Base-by-base conservation (phyloP, 352 stramenopile genomes). In the Phytophthora crassamura region DNA sequence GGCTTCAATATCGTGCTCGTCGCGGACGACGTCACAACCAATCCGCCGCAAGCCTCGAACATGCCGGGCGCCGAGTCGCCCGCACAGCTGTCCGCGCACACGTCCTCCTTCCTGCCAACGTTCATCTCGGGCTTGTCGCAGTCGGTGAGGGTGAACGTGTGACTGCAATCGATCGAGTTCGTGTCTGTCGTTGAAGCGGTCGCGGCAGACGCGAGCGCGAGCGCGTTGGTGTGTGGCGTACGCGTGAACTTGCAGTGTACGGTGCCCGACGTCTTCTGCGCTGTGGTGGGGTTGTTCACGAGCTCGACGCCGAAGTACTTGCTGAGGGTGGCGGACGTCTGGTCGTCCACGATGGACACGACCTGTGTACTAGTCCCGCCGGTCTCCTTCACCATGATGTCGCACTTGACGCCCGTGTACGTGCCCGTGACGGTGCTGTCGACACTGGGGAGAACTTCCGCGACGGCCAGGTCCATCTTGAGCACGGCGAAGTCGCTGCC, bases 161-260 rank as follows among this genome's bases (percentile, higher is more conserved):
- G 47, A 40, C 39, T 40, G 46, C 57, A 65, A 4, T 51, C 39
- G 39, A 65, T 51, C 25, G 57, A 30, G 41, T 52, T 59, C 36
- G 28, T 40, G 18, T 39, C 32, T 14, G 39, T 30, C 18, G 39
- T 22, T 2, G 32, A n/a, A 20, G 15, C 5, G 35, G 35, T n/a
- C 15, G 35, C n/a, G 35, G n/a, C 15, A 32, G 25, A 40, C 11
- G 53, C 40, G 12, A 52, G 18, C 32, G 32, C 25, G 15, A 57
- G 16, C 0, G 5, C 12, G 32, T 52, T 59, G 7, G 7, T 32
- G 7, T 16, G 39, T 3, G 33, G 33, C 12, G 49, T 60, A 4
- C 58, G 58, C 16, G 62, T 60, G 33, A 91, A 89, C n/a, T 42
- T 64, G 65, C 82, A 91, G 3, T 35, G 25, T n/a, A 85, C 34